Percentiles rank a stretch among this genome's conserved stretches.
Evolutionary conservation across 768 basidiomycete genomes (phyloP).

Genomic region (Asterophora parasitica): DNA sequence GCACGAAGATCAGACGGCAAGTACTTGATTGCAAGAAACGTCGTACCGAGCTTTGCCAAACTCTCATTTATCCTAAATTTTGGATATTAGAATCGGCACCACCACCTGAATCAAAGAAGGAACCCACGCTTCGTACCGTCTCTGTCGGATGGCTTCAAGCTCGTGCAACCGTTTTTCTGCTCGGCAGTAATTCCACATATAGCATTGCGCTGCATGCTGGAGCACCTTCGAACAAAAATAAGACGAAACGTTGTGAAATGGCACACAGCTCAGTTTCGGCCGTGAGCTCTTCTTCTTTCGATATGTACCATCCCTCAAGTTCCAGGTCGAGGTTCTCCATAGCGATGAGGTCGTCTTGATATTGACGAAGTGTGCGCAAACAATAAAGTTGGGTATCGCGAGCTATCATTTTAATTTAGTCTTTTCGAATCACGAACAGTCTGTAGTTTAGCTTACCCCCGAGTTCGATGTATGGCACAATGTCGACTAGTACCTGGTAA

Average conservation of each 20-base stretch:
- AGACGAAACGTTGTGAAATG: not conserved
- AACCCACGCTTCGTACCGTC: conserved; percentile 11
- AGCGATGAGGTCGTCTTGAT: not conserved
- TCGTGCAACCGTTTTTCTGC: conserved; percentile 8
- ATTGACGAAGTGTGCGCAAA: conserved; percentile 3
- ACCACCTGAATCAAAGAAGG: not conserved
- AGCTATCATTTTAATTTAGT: not conserved
- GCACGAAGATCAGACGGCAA: not conserved
- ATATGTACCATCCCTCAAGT: conserved; percentile 6
- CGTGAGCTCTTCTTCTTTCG: conserved; percentile 3
- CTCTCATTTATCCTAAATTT: conserved; percentile 9
- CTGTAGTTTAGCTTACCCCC: not conserved
- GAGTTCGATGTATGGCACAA: conserved; percentile 2
- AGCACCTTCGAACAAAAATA: not conserved
- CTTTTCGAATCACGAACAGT: not conserved
- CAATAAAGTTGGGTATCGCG: conserved; percentile 1
- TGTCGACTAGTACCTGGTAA: not conserved
- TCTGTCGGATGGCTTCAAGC: conserved; percentile 12
- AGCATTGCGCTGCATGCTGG: conserved; percentile 16
- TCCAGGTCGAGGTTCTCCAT: conserved; percentile 1
- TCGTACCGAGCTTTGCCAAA: conserved; percentile 7
- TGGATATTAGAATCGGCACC: not conserved
- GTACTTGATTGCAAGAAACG: not conserved
- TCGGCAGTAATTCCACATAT: conserved; percentile 10
- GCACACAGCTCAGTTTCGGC: conserved; percentile 7